phyloP scores from a whole-genome alignment of 2,329 filamentous ascomycete species.

The Diatrype stigma region DNA sequence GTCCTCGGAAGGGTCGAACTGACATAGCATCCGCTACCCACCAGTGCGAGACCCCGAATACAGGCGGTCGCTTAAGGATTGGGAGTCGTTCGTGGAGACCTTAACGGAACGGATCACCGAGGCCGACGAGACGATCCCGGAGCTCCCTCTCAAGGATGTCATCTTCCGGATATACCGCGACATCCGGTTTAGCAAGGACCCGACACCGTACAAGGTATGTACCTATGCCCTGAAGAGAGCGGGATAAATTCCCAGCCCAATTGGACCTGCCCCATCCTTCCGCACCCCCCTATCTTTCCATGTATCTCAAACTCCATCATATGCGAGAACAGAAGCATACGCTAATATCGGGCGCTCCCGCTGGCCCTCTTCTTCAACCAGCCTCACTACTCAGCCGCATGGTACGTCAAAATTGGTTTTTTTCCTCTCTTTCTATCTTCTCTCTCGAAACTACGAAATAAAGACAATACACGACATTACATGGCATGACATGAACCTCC shows the following conservation, averaged over 20 bases:
- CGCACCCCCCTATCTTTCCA: too few relatives aligned
- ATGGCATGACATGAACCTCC: too few relatives aligned
- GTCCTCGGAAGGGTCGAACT: too few relatives aligned
- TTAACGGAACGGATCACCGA: conserved; percentile 67
- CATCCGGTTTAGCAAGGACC: conserved; percentile 77
- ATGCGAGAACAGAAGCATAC: too few relatives aligned
- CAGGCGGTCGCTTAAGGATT: conserved; percentile 73
- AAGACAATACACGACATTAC: too few relatives aligned
- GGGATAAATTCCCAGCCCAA: too few relatives aligned
- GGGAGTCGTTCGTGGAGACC: conserved; percentile 70
- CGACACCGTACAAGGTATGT: conserved; percentile 80
- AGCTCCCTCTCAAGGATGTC: conserved; percentile 80
- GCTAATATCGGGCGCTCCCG: conserved; percentile 1
- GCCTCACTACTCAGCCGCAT: conserved; percentile 80
- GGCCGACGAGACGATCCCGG: conserved; percentile 77
- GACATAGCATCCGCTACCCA: not conserved
- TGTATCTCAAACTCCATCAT: too few relatives aligned
- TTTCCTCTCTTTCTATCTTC: not conserved
- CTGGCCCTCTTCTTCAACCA: conserved; percentile 33
- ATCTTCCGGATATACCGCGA: conserved; percentile 87
- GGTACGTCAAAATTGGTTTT: conserved; percentile 42
- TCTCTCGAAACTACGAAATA: not conserved
- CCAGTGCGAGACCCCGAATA: conserved; percentile 82
- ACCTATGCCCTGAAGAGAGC: too few relatives aligned
- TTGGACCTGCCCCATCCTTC: too few relatives aligned